Percentiles rank a stretch among this genome's conserved stretches.
Evolutionary conservation across 73 alveolate genomes (phyloP).

Genomic region (Paramecium pentaurelia): DNA sequence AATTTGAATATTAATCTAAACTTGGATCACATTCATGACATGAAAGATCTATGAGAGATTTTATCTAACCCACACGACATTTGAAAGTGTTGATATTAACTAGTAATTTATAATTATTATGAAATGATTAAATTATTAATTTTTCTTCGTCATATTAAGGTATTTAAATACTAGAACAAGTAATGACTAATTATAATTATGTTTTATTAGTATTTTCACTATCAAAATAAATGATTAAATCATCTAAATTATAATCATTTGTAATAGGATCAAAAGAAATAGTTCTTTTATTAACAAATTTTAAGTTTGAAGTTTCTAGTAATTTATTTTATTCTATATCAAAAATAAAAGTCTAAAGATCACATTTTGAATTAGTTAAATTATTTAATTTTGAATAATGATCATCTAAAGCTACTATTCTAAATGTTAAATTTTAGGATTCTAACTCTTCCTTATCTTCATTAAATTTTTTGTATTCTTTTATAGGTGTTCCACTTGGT

Average conservation of each 20-base stretch:
- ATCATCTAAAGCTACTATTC: background rate
- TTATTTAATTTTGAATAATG: background rate
- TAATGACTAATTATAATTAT: background rate
- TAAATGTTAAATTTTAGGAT: background rate
- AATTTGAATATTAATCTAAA: background rate
- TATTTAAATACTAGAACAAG: background rate
- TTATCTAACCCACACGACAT: background rate
- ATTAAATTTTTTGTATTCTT: background rate
- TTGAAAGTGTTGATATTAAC: background rate
- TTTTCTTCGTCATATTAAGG: background rate
- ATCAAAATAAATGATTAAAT: background rate
- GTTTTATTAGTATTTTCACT: background rate
- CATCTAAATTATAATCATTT: slow-evolving; percentile 5
- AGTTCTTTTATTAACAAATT: background rate
- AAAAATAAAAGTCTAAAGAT: background rate
- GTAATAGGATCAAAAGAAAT: background rate
- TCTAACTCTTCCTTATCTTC: background rate
- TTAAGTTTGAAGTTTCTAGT: background rate
- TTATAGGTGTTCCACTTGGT: background rate
- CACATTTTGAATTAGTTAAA: background rate
- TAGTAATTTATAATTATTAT: background rate
- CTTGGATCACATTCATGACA: background rate
- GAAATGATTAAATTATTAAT: background rate
- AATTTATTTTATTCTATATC: background rate
- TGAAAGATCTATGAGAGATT: background rate